Base-by-base conservation (phyloP, 495 filamentous ascomycete species). In the Penicillium samsonianum region DNA sequence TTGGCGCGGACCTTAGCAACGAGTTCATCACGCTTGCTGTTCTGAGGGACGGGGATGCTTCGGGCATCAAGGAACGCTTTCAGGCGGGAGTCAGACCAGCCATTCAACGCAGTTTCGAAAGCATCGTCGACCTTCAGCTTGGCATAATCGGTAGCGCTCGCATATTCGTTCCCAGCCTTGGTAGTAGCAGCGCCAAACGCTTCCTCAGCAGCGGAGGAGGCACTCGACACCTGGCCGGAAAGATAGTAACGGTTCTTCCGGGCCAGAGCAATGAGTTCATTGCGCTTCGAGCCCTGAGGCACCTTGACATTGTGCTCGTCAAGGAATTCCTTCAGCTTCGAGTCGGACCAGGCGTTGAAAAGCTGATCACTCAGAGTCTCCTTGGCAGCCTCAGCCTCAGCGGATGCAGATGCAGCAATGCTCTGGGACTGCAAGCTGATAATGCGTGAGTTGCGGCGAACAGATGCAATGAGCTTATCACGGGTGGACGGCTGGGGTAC, bases 271-370 rank as follows among this genome's bases (percentile, higher is more conserved):
- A 94, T 74, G 17, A 98, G 83, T 68, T 98, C 93, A 72, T 97
- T 96, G 55, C 85, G 79, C 78, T 79, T 91, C 61, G 88, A 92
- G 26, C 94, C 93, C 71, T 98, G 94, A 7, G 93, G 93, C 28
- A 96, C 88, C 75, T 82, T 82, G 65, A 89, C 79, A n/a, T 77
- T 78, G 60, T 92, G 85, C 73, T 89, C 86, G 70, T 92, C 89
- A 7, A 83, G 77, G 80, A 87, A 91, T 48, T 84, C 84, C 78
- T 92, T 92, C 73, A 92, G 77, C 67, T 86, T 74, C 52, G 78
- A 84, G 70, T 98, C 94, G 57, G 85, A 84, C 94, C 94, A 98
- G 26, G 89, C 84, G 60, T 96, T 86, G 71, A 98, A 88, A 45
- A 97, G 73, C 58, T 87, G 84, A 60, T 97, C 90, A 57, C 85